Conservation (phyloP, 306 rosid species). For the Corylus americana region DNA sequence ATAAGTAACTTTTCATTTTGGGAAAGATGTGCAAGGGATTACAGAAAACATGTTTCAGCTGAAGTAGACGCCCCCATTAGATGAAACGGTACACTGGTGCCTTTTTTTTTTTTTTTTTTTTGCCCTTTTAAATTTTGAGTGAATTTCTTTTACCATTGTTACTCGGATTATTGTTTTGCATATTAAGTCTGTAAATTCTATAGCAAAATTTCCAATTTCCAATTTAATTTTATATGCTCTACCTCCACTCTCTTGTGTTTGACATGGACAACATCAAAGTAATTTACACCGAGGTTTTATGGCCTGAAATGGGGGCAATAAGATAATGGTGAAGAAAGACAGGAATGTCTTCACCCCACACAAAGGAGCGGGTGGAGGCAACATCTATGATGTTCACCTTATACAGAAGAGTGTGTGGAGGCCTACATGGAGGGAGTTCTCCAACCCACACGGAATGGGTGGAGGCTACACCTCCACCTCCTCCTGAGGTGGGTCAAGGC, state of each 20-base stretch:
- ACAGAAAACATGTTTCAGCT: not conserved
- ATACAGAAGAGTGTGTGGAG: too few relatives aligned
- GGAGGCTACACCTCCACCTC: too few relatives aligned
- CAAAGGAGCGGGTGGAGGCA: too few relatives aligned
- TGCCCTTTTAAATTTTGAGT: constrained; percentile 21
- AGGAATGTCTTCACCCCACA: too few relatives aligned
- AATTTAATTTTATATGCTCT: constrained; percentile 2
- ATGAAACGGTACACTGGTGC: constrained; percentile 25
- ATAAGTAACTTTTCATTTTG: not conserved
- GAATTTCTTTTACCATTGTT: constrained; percentile 41
- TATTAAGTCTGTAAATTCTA: constrained; percentile 47
- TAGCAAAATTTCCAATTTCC: constrained; percentile 33
- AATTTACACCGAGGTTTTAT: not conserved
- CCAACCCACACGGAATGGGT: too few relatives aligned
- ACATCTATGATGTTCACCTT: too few relatives aligned
- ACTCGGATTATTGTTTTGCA: constrained; percentile 25
- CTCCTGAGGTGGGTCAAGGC: too few relatives aligned
- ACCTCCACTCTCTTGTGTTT: not conserved
- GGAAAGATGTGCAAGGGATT: constrained; percentile 24
- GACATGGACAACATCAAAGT: not conserved
- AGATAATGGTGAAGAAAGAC: too few relatives aligned
- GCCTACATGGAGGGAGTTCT: too few relatives aligned
- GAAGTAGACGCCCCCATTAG: constrained; percentile 5
- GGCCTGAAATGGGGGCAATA: too few relatives aligned
- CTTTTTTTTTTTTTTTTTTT: not conserved